Evolutionary conservation across 441 rosid species (phyloP), one percentile per base, ranked within the genome.

Genomic region (Populus tomentosa): DNA sequence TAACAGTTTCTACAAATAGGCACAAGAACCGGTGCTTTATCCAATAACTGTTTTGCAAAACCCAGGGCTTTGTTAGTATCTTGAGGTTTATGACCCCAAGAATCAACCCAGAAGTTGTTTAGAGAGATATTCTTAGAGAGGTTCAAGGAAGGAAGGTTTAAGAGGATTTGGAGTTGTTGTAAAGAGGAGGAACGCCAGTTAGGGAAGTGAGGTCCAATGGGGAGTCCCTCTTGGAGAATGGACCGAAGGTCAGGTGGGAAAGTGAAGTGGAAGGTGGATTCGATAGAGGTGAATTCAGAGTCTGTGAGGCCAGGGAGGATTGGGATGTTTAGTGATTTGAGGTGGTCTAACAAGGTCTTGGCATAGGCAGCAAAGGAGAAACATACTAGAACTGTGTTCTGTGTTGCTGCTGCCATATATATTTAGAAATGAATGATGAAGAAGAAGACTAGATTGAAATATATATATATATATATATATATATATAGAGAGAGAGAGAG

Each of bases 161-260:
- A 67, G 28, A 89, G 84, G 59, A 88, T 30, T 28, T 77, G 85
- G 65, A 93, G 94, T 40, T 89, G 91, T 23, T 89, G 94, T 7
- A 68, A 84, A 30, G 92, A 91, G 1, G 96, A 85, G 18, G 91
- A 88, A 2, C 97, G 85, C 98, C 98, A 93, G 71, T 92, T 86
- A 23, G 95, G 96, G 85, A 93, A 95, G 69, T 81, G 83, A 63
- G 88, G 82, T 16, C 91, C 91, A 3, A 88, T 78, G 32, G 98
- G 98, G 46, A 95, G 88, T 62, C 98, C 98, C 74, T 85, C 88
- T 20, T 77, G 90, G 75, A 95, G 98, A 79, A 95, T 88, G 23
- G 88, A 85, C 62, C 98, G 96, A 78, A 95, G 96, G 83, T 93
- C 99, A 0, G 88, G 89, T 14, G 99, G 99, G 86, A 93, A 95